Evolutionary conservation across 495 filamentous ascomycete species (phyloP).

Genomic region (Pseudevernia furfuracea): DNA sequence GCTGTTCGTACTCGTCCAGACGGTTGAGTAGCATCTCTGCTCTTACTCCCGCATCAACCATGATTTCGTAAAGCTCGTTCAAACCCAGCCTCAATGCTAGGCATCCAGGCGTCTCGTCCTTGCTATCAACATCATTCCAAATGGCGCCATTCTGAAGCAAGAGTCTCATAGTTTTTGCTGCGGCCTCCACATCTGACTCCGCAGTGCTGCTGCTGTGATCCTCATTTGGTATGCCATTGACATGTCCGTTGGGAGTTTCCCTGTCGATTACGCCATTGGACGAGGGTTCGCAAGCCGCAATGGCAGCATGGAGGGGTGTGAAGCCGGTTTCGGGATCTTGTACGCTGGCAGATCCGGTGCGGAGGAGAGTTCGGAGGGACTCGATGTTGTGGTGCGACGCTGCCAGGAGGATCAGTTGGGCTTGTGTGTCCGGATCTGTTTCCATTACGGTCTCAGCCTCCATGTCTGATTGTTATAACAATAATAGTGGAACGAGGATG

Average conservation of each 20-base stretch:
- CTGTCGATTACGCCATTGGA: constrained; percentile 35
- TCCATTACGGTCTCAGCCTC: constrained; percentile 2
- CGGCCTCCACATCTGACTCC: constrained; percentile 45
- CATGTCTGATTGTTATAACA: not conserved
- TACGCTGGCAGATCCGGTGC: constrained; percentile 59
- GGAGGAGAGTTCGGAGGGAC: constrained; percentile 66
- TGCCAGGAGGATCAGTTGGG: constrained; percentile 62
- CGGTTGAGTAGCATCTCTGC: constrained; percentile 77
- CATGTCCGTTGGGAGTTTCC: constrained; percentile 22
- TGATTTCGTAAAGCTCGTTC: constrained; percentile 67
- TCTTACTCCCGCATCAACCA: constrained; percentile 86
- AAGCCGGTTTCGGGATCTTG: constrained; percentile 80
- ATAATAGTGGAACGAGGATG: not conserved
- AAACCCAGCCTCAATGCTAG: constrained; percentile 65
- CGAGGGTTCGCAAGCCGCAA: constrained; percentile 66
- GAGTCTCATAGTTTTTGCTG: constrained; percentile 59
- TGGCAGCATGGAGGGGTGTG: constrained; percentile 82
- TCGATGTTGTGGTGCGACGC: constrained; percentile 74
- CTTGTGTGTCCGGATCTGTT: constrained; percentile 18
- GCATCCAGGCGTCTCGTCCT: constrained; percentile 87
- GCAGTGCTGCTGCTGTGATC: constrained; percentile 18
- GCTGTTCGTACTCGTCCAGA: constrained; percentile 67
- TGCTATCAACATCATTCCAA: constrained; percentile 88
- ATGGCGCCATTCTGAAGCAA: constrained; percentile 83
- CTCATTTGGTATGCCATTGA: constrained; percentile 26